Evolutionary conservation across 805 yeast species (phyloP).

Genomic region (Wickerhamomyces queroliae): DNA sequence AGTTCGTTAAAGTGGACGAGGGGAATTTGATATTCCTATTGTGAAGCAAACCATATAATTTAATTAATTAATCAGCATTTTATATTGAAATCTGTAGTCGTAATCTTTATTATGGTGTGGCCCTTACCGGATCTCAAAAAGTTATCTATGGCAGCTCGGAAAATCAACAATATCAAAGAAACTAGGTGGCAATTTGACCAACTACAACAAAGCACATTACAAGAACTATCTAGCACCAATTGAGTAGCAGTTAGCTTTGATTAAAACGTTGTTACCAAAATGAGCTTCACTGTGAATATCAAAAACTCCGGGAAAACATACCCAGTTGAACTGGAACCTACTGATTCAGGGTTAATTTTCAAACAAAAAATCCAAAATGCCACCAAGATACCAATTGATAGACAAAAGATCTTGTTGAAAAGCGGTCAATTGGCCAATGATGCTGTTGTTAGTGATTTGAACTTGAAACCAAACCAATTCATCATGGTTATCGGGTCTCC

Average conservation of each 20-base stretch:
- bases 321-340: slow-evolving; percentile 31
- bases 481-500: slow-evolving; percentile 94
- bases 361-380: slow-evolving; percentile 64
- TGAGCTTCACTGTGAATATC: slow-evolving; percentile 28
- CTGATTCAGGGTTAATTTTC: slow-evolving; percentile 42
- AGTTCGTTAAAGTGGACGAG: not conserved
- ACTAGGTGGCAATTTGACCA: too few species aligned
- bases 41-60: too few species aligned
- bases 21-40: not conserved
- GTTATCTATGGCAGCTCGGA: too few species aligned
- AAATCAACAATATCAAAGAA: too few species aligned
- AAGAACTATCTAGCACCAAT: too few species aligned
- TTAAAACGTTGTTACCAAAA: too few species aligned
- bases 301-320: slow-evolving; percentile 68
- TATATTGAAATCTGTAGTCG: too few species aligned
- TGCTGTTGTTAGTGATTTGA: slow-evolving; percentile 35
- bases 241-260: too few species aligned
- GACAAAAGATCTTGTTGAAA: slow-evolving; percentile 87
- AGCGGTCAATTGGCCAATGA: slow-evolving; percentile 86
- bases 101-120: too few species aligned
- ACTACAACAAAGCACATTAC: too few species aligned
- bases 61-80: too few species aligned
- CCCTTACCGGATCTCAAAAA: too few species aligned
- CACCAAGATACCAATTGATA: slow-evolving; percentile 79
- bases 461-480: slow-evolving; percentile 57